Evolutionary conservation across 805 yeast genomes (phyloP), one percentile per base, ranked within the genome.

Genomic region (Tetrapisispora phaffii): DNA sequence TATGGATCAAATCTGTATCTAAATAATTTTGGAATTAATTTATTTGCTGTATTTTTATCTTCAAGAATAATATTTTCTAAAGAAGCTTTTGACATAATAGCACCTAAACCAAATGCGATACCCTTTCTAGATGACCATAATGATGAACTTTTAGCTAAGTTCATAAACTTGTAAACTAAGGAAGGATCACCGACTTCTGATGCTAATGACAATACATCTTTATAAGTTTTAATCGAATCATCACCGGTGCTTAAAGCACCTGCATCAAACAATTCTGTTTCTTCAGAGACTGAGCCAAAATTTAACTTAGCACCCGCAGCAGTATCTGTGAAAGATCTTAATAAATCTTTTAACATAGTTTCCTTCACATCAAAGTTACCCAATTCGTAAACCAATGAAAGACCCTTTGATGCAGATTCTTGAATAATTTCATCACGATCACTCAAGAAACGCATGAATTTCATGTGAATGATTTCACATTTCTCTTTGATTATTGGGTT

Each of bases 181-280:
- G 93, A 77, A 13, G 97, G 96, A 63, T 90, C 96, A 24, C 97
- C 97, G 9, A 88, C 94, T 58, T 90, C 98, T 1, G 93, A 79
- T 0, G 98, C 97, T 41, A 90, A 69, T 54, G 71, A 85, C 54
- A 90, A 70, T 26, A 90, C 85, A 63, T 90, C 98, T 55, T 83
- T 85, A 60, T 90, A 90, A 0, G 97, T 89, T 0, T 95, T 84
- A 3, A 90, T 79, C 0, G 95, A 84, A 1, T 90, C 88, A 49
- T 85, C 93, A 39, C 81, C 82, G 0, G 96, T 85, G 41, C 75
- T 82, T 53, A 90, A 65, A 4, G 77, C 72, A 33, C 95, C 96
- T 1, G 85, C 81, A 37, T 86, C 95, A 59, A 90, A 90, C 12
- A 90, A 66, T 58, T 87, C 77, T 0, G 97, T 88, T 0, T 87